Conservation (phyloP, 345 rosid genomes). For the Toxicodendron radicans region DNA sequence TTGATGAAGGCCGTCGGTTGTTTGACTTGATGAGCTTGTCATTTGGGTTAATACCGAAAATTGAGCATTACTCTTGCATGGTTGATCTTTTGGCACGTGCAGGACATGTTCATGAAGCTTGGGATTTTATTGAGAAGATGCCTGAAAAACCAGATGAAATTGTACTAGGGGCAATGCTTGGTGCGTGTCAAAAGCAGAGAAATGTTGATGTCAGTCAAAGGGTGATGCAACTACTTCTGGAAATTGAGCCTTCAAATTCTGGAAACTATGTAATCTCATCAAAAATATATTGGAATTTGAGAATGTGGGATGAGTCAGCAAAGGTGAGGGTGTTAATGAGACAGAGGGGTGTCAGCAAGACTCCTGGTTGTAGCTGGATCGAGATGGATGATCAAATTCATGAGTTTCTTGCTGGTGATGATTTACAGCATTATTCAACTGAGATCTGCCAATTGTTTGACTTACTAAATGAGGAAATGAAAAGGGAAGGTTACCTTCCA, state of each 20-base stretch:
- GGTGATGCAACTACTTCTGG: slow-evolving; percentile 56
- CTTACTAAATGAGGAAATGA: slow-evolving; percentile 65
- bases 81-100: slow-evolving; percentile 84
- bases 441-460: slow-evolving; percentile 35
- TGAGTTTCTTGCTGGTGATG: slow-evolving; percentile 77
- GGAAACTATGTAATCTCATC: slow-evolving; percentile 83
- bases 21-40: slow-evolving; percentile 59
- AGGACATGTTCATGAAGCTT: slow-evolving; percentile 72
- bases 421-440: slow-evolving; percentile 23
- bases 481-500: slow-evolving; percentile 57
- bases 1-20: slow-evolving; percentile 55
- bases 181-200: slow-evolving; percentile 72
- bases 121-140: slow-evolving; percentile 69
- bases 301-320: slow-evolving; percentile 76
- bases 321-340: slow-evolving; percentile 74
- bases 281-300: slow-evolving; percentile 66
- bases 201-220: slow-evolving; percentile 49
- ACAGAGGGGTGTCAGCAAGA: slow-evolving; percentile 61
- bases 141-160: slow-evolving; percentile 84
- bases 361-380: slow-evolving; percentile 95
- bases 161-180: slow-evolving; percentile 70
- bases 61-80: slow-evolving; percentile 89
- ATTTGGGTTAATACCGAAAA: slow-evolving; percentile 75
- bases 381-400: slow-evolving; percentile 46
- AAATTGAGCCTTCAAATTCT: slow-evolving; percentile 66